Evolutionary conservation across 257 asterid genomes (phyloP), one percentile per base, ranked within the genome.

Genomic region (Echium plantagineum): DNA sequence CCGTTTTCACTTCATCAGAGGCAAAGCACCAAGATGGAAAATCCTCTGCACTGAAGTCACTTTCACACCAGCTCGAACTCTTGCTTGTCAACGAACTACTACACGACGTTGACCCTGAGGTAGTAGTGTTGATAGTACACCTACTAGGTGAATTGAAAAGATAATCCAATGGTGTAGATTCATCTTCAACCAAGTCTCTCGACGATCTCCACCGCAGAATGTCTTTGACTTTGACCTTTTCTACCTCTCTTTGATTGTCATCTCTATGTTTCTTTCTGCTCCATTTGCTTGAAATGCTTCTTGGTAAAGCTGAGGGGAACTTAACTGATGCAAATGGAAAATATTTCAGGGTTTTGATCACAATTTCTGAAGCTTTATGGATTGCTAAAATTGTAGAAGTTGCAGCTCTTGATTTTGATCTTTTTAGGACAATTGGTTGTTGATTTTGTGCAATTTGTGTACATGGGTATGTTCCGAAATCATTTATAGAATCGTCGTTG

Each of bases 181-280:
- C 49, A 17, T 42, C 90, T 51, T 81, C 93, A 55, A 35, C 80
- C 68, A 80, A 21, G 72, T 81, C 89, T 79, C 86, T 58, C 57
- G 81, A 85, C 19, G 96, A 88, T 55, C 72, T 81, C 96, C 90
- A 89, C 67, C 94, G 80, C 17, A 89, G 28, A 63, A 89, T 89
- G 63, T 89, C 95, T 66, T 89, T 89, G 62, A 85, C 94, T 74
- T 78, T 83, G 52, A 81, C 81, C 18, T 64, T 71, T 28, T 1
- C 59, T 12, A 7, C 48, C 4, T 42, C 49, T 42, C 49, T 42
- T 42, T 10, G 17, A 42, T 42, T 10, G 49, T 42, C 49, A 10
- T 42, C 49, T 42, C 55, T 48, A 0, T 15, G 15, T 22, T 20
- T 32, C 30, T 64, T 42, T 42, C 49, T 66, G 12, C 59, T 66